Conservation (phyloP, 2,329 filamentous ascomycete species). For the Talaromyces sp. region DNA sequence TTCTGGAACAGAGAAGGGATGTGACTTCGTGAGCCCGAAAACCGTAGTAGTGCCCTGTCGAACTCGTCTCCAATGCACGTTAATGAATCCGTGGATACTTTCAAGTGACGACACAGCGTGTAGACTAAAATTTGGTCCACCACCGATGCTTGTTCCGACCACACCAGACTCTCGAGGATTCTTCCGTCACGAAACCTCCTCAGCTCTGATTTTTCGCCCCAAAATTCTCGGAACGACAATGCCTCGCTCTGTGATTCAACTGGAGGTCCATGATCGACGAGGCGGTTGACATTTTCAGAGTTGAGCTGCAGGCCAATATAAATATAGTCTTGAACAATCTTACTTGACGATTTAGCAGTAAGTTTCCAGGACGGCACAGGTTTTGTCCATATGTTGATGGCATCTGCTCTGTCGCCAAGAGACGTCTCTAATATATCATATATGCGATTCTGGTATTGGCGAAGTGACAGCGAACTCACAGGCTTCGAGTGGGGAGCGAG, state of each 20-base stretch:
- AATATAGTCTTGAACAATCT: conserved; percentile 34
- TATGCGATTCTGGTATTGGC: conserved; percentile 37
- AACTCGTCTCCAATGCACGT: conserved; percentile 48
- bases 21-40: conserved; percentile 37
- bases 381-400: conserved; percentile 55
- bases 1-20: conserved; percentile 54
- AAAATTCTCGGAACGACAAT: conserved; percentile 78
- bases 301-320: conserved; percentile 67
- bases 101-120: conserved; percentile 64
- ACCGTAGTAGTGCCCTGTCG: conserved; percentile 28
- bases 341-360: conserved; percentile 29
- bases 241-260: conserved; percentile 82
- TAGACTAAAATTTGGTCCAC: conserved; percentile 75
- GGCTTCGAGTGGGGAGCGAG: conserved; percentile 23
- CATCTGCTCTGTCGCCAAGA: conserved; percentile 65
- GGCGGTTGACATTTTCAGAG: conserved; percentile 62
- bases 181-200: conserved; percentile 92
- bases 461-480: conserved; percentile 21
- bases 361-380: conserved; percentile 43
- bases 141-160: conserved; percentile 64
- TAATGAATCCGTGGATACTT: conserved; percentile 51
- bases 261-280: conserved; percentile 80
- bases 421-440: conserved; percentile 63
- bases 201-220: conserved; percentile 89
- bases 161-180: conserved; percentile 87